Conservation (phyloP, 2,329 filamentous ascomycete genomes). For the Colletotrichum zoysiae region DNA sequence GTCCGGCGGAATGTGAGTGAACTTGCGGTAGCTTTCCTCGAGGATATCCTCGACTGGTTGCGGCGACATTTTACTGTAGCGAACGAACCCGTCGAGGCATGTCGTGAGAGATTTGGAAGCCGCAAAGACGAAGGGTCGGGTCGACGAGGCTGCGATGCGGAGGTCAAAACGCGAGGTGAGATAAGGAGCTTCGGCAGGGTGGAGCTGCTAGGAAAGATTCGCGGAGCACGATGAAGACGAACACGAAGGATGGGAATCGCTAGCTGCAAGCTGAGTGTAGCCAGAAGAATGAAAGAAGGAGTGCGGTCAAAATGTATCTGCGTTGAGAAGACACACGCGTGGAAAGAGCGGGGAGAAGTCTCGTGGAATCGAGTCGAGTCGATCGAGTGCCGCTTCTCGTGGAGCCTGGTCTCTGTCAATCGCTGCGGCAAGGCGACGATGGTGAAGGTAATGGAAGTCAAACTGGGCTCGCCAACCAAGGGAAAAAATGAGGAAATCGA, state of each 20-base stretch:
- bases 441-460: no score
- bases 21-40: constrained; percentile 57
- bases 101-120: constrained; percentile 1
- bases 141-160: not conserved
- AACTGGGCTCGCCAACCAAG: constrained; percentile 8
- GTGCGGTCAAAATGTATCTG: not conserved
- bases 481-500: not conserved
- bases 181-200: constrained; percentile 2
- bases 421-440: not conserved
- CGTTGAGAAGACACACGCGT: not conserved
- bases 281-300: not conserved
- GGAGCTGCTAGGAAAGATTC: not conserved
- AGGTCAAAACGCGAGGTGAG: not conserved
- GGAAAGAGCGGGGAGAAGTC: not conserved
- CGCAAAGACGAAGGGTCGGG: not conserved
- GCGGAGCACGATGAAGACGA: not conserved
- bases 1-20: constrained; percentile 59
- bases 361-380: constrained; percentile 4
- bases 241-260: not conserved
- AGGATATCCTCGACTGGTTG: constrained; percentile 55
- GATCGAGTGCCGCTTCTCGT: constrained; percentile 5
- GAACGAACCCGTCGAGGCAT: constrained; percentile 21
- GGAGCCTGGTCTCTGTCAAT: not conserved
- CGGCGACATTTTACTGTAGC: constrained; percentile 51
- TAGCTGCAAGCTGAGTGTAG: not conserved